Conservation (phyloP, 345 rosid genomes). For the Citrus glauca region DNA sequence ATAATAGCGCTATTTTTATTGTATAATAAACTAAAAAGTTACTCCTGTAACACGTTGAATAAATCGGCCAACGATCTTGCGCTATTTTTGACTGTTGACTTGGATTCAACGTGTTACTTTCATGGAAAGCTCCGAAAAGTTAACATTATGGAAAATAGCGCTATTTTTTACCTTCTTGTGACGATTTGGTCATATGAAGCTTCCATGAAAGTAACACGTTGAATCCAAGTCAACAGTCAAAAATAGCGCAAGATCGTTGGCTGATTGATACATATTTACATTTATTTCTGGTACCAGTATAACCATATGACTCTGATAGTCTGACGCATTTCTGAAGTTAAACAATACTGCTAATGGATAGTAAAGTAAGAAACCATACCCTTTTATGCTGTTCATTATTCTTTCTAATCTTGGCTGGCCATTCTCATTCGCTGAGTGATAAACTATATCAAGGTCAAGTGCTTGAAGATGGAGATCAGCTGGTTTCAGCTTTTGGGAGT, state of each 20-base stretch:
- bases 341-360: background rate
- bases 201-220: background rate
- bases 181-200: background rate
- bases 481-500: slow-evolving; percentile 8
- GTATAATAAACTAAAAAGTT: too few species aligned
- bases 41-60: too few species aligned
- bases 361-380: background rate
- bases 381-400: background rate
- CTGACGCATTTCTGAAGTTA: background rate
- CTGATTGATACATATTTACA: background rate
- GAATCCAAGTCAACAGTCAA: too few species aligned
- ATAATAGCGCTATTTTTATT: too few species aligned
- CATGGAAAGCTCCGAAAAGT: too few species aligned
- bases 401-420: background rate
- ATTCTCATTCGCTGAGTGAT: background rate
- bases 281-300: too few species aligned
- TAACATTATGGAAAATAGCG: too few species aligned
- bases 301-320: too few species aligned
- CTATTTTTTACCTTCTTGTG: too few species aligned
- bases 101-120: too few species aligned
- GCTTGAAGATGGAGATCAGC: background rate
- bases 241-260: background rate
- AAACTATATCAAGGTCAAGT: background rate
- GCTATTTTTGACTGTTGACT: too few species aligned
- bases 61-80: too few species aligned